These are phyloP conservation scores for Sphaerostilbella broomeana DNA, from an alignment of 2,329 filamentous ascomycete genomes.

Conservation along the genomic window DNA sequence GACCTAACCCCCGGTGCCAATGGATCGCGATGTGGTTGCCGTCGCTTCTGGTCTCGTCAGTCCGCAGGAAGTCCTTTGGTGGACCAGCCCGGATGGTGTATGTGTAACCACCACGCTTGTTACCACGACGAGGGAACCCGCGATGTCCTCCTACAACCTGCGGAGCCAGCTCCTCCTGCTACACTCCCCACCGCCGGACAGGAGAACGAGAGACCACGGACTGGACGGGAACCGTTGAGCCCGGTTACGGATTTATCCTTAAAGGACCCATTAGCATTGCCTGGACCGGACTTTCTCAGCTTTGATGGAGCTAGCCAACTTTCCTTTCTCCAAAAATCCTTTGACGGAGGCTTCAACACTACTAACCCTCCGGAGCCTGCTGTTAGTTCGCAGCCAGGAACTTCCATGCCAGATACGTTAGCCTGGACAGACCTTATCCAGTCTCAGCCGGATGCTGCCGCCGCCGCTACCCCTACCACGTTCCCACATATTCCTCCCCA, in stretches of 20 bases:
- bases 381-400: constrained; percentile 26
- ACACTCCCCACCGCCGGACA: constrained; percentile 28
- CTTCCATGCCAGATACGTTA: constrained; percentile 50
- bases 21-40: constrained; percentile 51
- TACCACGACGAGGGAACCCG: constrained; percentile 46
- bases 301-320: constrained; percentile 26
- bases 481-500: constrained; percentile 47
- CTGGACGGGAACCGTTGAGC: constrained; percentile 45
- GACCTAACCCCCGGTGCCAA: constrained; percentile 46
- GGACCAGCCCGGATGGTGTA: constrained; percentile 48
- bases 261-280: constrained; percentile 30
- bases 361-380: constrained; percentile 17
- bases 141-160: constrained; percentile 19
- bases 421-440: constrained; percentile 41
- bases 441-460: constrained; percentile 30
- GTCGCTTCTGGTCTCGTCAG: constrained; percentile 52
- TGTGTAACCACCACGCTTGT: constrained; percentile 58
- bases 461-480: constrained; percentile 36
- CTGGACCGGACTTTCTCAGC: constrained; percentile 36
- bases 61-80: constrained; percentile 26
- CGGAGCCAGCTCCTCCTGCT: constrained; percentile 17
- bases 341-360: constrained; percentile 21
- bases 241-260: constrained; percentile 45
- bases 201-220: constrained; percentile 47
- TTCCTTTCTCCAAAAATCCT: constrained; percentile 30